Conservation (phyloP, 768 basidiomycete species). For the Phaeolepiota aurea region DNA sequence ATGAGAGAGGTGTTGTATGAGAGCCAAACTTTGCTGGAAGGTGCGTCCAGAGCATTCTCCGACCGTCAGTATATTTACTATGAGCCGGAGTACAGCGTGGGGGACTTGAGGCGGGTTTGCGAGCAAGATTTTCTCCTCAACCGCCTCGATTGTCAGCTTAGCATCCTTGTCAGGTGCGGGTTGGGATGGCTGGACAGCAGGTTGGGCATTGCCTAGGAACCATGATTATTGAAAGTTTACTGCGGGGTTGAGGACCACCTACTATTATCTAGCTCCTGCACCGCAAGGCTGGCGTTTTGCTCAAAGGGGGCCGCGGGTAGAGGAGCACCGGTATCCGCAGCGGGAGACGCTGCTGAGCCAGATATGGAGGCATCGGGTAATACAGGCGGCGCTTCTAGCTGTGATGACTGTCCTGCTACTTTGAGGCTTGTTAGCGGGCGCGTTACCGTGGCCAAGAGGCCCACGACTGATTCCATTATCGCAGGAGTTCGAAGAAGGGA, state of each 20-base stretch:
- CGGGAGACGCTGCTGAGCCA: too few relatives aligned
- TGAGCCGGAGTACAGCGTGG: conserved; percentile 73
- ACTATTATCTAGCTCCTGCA: too few relatives aligned
- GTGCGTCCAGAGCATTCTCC: conserved; percentile 95
- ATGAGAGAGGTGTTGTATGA: conserved; percentile 89
- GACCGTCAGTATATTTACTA: conserved; percentile 94
- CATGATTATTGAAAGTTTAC: too few relatives aligned
- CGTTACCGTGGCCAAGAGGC: conserved; percentile 82
- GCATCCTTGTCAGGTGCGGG: conserved; percentile 11
- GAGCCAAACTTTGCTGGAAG: conserved; percentile 87
- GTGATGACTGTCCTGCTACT: conserved; percentile 28
- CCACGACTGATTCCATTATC: conserved; percentile 90
- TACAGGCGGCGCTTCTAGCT: conserved; percentile 12
- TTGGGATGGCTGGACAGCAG: too few relatives aligned
- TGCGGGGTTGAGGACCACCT: too few relatives aligned
- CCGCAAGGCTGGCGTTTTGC: too few relatives aligned
- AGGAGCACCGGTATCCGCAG: too few relatives aligned
- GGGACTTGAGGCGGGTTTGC: conserved; percentile 81
- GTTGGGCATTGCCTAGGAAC: too few relatives aligned
- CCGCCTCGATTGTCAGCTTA: conserved; percentile 22
- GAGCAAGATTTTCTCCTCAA: conserved; percentile 45
- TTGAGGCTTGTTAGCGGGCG: conserved; percentile 68
- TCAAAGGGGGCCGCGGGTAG: too few relatives aligned
- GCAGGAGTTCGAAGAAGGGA: conserved; percentile 79
- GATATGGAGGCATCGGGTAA: conserved; percentile 9